Evolutionary conservation across 805 yeast species (phyloP).

Genomic region (Candida maltosa): DNA sequence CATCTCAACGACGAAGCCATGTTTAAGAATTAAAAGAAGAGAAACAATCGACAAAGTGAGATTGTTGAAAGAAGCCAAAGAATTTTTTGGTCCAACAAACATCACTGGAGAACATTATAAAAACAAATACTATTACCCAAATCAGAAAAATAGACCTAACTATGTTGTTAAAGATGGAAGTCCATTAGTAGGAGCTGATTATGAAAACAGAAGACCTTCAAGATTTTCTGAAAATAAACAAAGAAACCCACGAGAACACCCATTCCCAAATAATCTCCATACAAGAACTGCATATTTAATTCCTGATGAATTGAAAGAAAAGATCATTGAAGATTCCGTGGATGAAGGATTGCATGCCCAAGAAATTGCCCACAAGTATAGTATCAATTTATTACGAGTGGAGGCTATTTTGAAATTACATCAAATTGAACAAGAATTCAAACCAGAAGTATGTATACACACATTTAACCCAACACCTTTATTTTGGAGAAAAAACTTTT

Average conservation of each 20-base stretch:
- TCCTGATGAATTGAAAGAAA: constrained; percentile 53
- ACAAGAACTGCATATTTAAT: constrained; percentile 67
- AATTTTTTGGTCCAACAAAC: constrained; percentile 66
- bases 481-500: not conserved
- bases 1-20: constrained; percentile 2
- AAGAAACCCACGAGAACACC: constrained; percentile 49
- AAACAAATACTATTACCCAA: constrained; percentile 71
- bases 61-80: constrained; percentile 20
- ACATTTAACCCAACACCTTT: not conserved
- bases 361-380: constrained; percentile 73
- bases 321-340: constrained; percentile 55
- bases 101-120: constrained; percentile 75
- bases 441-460: constrained; percentile 51
- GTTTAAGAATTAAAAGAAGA: constrained; percentile 5
- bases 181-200: constrained; percentile 17
- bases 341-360: constrained; percentile 57
- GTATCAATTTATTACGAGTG: constrained; percentile 78
- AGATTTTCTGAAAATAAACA: not conserved
- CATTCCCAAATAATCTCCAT: constrained; percentile 75
- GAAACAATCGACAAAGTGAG: constrained; percentile 4
- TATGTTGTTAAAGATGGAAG: constrained; percentile 61
- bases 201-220: not conserved
- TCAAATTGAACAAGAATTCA: constrained; percentile 62
- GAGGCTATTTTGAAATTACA: constrained; percentile 81
- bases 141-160: constrained; percentile 67